A percentile compares a stretch with the other conserved stretches of the same genome.
phyloP scores from a whole-genome alignment of 768 basidiomycete genomes.

The Kwoniella sp. region DNA sequence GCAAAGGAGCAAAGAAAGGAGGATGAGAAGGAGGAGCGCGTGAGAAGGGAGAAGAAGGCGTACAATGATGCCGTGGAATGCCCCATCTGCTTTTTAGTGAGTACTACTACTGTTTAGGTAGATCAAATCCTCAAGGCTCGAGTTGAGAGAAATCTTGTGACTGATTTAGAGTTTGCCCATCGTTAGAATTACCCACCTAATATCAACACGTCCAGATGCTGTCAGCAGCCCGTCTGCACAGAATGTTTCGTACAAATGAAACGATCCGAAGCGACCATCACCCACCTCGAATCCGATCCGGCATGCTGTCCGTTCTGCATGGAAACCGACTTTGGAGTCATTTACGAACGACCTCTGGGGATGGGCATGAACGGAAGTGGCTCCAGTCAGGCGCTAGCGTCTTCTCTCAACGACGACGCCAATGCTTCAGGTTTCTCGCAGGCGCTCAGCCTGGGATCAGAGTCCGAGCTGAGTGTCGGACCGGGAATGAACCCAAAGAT shows the following conservation, averaged over 20 bases:
- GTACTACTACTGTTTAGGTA: slow-evolving; percentile 50
- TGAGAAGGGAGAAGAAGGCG: slow-evolving; percentile 70
- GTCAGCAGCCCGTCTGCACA: slow-evolving; percentile 97
- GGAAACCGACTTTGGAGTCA: slow-evolving; percentile 92
- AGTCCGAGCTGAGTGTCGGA: slow-evolving; percentile 39
- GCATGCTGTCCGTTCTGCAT: slow-evolving; percentile 98
- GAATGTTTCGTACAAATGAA: slow-evolving; percentile 99
- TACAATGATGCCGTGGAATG: slow-evolving; percentile 88
- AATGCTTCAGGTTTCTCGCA: slow-evolving; percentile 37
- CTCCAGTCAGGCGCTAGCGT: slow-evolving; percentile 33
- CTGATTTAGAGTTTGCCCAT: no score
- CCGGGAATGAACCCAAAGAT: slow-evolving; percentile 47
- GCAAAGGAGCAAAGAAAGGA: slow-evolving; percentile 30
- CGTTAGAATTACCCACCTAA: slow-evolving; percentile 92
- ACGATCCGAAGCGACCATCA: slow-evolving; percentile 88
- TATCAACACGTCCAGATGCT: slow-evolving; percentile 96
- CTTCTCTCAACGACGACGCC: slow-evolving; percentile 30
- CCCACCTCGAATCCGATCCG: slow-evolving; percentile 93
- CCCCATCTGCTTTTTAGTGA: slow-evolving; percentile 94
- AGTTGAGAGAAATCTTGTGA: background rate
- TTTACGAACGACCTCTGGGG: slow-evolving; percentile 68
- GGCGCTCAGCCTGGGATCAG: slow-evolving; percentile 36
- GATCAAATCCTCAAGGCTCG: background rate
- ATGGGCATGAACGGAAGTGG: slow-evolving; percentile 17
- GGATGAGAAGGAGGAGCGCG: slow-evolving; percentile 38